A percentile compares a stretch with the other conserved stretches of the same genome.
These are phyloP conservation scores for Ophiosphaerella korrae DNA, from an alignment of 2,329 filamentous ascomycete species.

Conservation along the genomic window DNA sequence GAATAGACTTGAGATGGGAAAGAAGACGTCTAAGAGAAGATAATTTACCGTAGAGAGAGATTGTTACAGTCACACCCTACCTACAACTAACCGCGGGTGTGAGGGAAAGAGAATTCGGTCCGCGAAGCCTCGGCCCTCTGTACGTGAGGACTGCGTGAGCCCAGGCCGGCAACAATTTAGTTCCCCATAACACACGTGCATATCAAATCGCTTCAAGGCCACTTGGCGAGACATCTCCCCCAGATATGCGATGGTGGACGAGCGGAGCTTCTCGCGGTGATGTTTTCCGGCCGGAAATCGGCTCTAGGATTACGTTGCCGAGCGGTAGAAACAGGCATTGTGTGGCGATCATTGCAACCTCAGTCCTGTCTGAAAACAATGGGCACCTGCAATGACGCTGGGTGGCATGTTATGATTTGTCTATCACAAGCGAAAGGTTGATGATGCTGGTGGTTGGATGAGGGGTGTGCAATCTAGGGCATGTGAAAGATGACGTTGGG, in stretches of 20 bases:
- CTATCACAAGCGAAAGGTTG: constrained; percentile 21
- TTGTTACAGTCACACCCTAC: constrained; percentile 33
- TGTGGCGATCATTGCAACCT: neutral
- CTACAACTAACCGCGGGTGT: constrained; percentile 38
- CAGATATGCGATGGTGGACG: constrained; percentile 41
- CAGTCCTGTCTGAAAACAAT: neutral
- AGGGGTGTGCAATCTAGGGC: constrained; percentile 1
- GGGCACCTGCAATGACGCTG: neutral
- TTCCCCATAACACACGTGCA: constrained; percentile 25
- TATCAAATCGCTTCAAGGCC: constrained; percentile 15
- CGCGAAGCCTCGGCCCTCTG: constrained; percentile 41
- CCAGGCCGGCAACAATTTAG: constrained; percentile 21
- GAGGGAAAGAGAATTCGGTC: constrained; percentile 32
- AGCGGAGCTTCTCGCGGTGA: constrained; percentile 37
- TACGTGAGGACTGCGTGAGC: constrained; percentile 18
- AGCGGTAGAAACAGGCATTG: neutral
- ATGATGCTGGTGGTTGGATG: constrained; percentile 8
- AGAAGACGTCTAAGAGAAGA: constrained; percentile 8
- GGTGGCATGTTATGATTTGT: constrained; percentile 3
- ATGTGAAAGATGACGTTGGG: constrained; percentile 46
- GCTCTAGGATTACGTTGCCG: constrained; percentile 24
- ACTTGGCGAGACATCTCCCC: constrained; percentile 33
- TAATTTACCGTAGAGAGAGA: constrained; percentile 15
- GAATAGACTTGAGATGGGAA: constrained; percentile 3
- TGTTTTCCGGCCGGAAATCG: constrained; percentile 39